phyloP scores from a whole-genome alignment of 2,329 filamentous ascomycete genomes.

The Aspergillus sp. region DNA sequence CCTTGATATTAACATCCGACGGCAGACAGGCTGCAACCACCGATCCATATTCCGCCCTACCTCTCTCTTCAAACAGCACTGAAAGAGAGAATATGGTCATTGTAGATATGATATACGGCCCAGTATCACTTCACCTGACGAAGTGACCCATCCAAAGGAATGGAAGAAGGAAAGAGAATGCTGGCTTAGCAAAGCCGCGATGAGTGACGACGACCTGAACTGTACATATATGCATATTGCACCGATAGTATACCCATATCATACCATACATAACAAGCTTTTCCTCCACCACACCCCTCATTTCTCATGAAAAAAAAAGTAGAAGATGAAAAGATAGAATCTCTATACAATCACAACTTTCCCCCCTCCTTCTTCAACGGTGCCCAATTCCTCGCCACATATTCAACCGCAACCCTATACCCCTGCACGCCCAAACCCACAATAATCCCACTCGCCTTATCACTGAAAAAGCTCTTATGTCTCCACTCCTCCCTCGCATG shows the following conservation, averaged over 20 bases:
- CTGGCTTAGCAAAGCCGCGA: background rate
- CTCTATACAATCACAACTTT: background rate
- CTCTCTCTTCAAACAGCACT: too few species aligned
- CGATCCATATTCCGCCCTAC: too few species aligned
- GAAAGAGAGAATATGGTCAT: too few species aligned
- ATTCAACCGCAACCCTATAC: constrained; percentile 63
- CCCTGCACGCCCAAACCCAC: constrained; percentile 67
- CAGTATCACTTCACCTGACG: too few species aligned
- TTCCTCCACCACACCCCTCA: background rate
- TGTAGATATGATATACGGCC: too few species aligned
- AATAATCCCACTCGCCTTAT: constrained; percentile 74
- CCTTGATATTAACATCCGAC: too few species aligned
- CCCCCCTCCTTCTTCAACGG: constrained; percentile 34
- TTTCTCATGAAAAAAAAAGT: background rate
- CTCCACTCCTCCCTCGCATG: constrained; percentile 70
- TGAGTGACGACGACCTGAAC: background rate
- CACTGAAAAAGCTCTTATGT: constrained; percentile 70
- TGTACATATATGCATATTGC: constrained; percentile 2
- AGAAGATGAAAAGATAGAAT: too few species aligned
- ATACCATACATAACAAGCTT: too few species aligned
- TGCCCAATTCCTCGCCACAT: constrained; percentile 43
- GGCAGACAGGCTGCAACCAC: too few species aligned
- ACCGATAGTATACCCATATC: background rate
- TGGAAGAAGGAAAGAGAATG: too few species aligned
- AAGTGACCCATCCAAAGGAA: too few species aligned